Evolutionary conservation across 2,329 filamentous ascomycete species (phyloP).

Genomic region (Drechslerella stenobrocha): DNA sequence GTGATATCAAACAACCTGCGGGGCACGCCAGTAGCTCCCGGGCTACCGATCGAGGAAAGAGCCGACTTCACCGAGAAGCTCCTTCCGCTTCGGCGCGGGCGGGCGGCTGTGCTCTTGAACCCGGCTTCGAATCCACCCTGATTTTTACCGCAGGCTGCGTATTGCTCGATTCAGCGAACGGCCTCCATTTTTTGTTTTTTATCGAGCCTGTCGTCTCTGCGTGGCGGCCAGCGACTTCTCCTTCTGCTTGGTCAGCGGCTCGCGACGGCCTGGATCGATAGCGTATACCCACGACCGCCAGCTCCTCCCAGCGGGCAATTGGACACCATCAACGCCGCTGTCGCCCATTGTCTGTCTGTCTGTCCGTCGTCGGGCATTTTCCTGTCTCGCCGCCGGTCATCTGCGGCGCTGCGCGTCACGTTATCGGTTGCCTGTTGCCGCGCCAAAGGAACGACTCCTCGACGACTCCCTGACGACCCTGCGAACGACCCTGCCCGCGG

Average conservation of each 20-base stretch:
- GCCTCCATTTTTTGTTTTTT: not conserved
- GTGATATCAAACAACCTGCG: too few relatives aligned
- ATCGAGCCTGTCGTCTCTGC: not conserved
- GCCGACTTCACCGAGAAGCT: constrained; percentile 4
- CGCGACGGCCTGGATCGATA: constrained; percentile 3
- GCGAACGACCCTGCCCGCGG: too few relatives aligned
- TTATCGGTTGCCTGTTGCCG: constrained; percentile 1
- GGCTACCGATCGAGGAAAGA: not conserved
- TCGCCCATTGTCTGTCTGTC: too few relatives aligned
- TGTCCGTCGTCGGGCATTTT: too few relatives aligned
- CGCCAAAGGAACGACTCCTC: too few relatives aligned
- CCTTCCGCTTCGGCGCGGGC: constrained; percentile 7
- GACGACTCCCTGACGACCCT: too few relatives aligned
- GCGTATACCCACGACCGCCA: too few relatives aligned
- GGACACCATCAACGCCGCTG: too few relatives aligned
- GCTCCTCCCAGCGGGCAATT: too few relatives aligned
- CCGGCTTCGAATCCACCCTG: not conserved
- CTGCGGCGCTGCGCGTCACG: not conserved
- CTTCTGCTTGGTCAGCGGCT: constrained; percentile 2
- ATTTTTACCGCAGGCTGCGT: not conserved
- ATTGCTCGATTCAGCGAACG: not conserved
- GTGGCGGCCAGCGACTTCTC: not conserved
- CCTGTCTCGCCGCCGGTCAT: constrained; percentile 1
- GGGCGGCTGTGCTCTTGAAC: not conserved
- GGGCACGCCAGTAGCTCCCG: too few relatives aligned